A percentile compares a stretch with the other conserved stretches of the same genome.
These are phyloP conservation scores for Eucalyptus leucophloia DNA, from an alignment of 345 rosid species.

Conservation along the genomic window DNA sequence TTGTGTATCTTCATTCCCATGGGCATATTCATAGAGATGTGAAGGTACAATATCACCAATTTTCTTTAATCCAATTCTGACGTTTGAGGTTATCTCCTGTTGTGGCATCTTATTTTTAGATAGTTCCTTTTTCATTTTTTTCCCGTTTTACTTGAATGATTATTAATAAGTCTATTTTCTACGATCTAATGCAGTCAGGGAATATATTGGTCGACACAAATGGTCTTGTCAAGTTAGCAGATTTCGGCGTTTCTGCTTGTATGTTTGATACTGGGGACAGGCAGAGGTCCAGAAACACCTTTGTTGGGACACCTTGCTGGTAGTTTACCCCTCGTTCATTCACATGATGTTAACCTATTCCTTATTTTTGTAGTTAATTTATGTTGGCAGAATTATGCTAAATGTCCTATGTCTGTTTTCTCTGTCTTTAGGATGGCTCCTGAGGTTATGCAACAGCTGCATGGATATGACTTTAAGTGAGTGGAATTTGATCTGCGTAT, in stretches of 20 bases:
- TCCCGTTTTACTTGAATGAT: not conserved
- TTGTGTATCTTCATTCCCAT: slow-evolving; percentile 82
- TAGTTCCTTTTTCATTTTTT: not conserved
- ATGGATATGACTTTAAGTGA: slow-evolving; percentile 99
- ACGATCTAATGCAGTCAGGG: slow-evolving; percentile 60
- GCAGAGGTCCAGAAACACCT: slow-evolving; percentile 94
- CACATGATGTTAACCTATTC: not conserved
- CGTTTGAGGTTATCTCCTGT: not conserved
- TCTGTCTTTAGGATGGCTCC: slow-evolving; percentile 90
- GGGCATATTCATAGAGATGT: slow-evolving; percentile 99
- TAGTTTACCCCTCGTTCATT: slow-evolving; percentile 1
- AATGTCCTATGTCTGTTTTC: not conserved
- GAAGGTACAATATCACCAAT: slow-evolving; percentile 41
- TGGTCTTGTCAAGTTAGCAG: slow-evolving; percentile 90
- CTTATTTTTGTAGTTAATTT: not conserved
- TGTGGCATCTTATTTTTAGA: not conserved
- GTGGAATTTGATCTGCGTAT: slow-evolving; percentile 10
- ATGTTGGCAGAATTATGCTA: not conserved
- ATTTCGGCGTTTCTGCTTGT: slow-evolving; percentile 97
- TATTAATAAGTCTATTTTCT: not conserved
- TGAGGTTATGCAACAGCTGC: slow-evolving; percentile 99
- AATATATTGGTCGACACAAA: slow-evolving; percentile 72
- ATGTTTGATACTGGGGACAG: slow-evolving; percentile 98
- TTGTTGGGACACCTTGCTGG: slow-evolving; percentile 99
- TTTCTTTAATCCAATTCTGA: not conserved